Evolutionary conservation across 2,329 filamentous ascomycete genomes (phyloP), one percentile per base, ranked within the genome.

Genomic region (Botrytis cinerea): DNA sequence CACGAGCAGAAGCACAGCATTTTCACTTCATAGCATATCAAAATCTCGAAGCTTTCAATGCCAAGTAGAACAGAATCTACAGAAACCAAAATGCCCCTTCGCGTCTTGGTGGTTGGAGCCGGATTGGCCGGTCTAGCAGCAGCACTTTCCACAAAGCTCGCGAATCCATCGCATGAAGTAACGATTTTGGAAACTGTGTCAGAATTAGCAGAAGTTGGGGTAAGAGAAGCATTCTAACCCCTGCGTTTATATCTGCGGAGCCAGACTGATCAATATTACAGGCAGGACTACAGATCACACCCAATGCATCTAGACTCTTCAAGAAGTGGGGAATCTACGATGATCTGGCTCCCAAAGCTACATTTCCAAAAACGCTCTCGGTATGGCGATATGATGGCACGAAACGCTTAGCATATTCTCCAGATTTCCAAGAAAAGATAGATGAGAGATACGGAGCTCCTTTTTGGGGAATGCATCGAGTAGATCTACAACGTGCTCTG

Each of bases 331-430:
- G 76, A 10, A 76, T 80, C 35, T 77, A 77, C 54, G 75, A 77
- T 25, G n/a, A 28, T 35, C 73, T 80, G 22, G 73, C 73, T 2
- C 63, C 71, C 4, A 74, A 71, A 59, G 77, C 86, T 9, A 78
- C 79, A 4, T 77, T 76, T 63, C 89, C 89, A 0, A 83, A 81
- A 0, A 82, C 82, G 1, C 80, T 90, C 0, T 82, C 84, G 2
- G 85, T 91, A 9, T 85, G 86, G 73, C 83, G 87, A 32, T 91
- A 88, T 78, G 83, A 85, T 8, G 86, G 87, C 5, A 79, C 79
- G 1, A 78, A 79, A 67, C n/a, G 78, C 1, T 83, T 62, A 80
- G 76, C 78, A 25, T 69, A 74, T 54, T 74, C 76, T 28, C 73
- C 75, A 1, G 64, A 75, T 18, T 80, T 80, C 67, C 77, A 80